Percentiles rank a stretch among this genome's conserved stretches.
phyloP scores from a whole-genome alignment of 805 yeast species.

The Kodamaea leandrae region DNA sequence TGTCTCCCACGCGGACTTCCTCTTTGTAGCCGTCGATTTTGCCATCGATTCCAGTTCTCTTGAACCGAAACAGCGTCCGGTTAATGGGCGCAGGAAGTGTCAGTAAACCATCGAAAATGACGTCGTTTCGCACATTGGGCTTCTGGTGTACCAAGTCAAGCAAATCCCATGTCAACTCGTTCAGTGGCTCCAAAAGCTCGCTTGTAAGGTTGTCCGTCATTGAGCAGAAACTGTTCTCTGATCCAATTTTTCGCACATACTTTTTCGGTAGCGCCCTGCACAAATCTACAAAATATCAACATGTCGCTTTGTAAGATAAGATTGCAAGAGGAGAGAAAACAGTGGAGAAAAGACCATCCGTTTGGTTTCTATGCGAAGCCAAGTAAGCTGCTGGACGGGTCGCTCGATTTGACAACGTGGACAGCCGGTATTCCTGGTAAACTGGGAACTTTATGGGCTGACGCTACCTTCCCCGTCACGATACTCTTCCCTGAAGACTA shows the following conservation, averaged over 20 bases:
- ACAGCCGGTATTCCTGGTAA: conserved; percentile 96
- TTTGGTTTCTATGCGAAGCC: conserved; percentile 97
- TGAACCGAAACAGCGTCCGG: conserved; percentile 65
- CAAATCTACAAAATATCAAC: neutral
- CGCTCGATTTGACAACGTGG: conserved; percentile 84
- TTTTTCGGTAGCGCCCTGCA: neutral
- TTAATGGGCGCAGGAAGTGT: conserved; percentile 58
- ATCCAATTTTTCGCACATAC: neutral
- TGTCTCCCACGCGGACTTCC: conserved; percentile 38
- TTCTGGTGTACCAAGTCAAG: conserved; percentile 63
- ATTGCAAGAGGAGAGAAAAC: conserved; percentile 92
- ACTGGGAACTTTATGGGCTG: conserved; percentile 80
- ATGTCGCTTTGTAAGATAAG: conserved; percentile 71
- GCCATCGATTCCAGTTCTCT: conserved; percentile 76
- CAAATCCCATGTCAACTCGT: conserved; percentile 64
- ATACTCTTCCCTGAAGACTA: conserved; percentile 85
- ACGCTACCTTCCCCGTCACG: conserved; percentile 83
- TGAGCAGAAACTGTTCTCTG: neutral
- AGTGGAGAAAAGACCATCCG: conserved; percentile 98
- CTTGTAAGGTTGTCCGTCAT: conserved; percentile 1
- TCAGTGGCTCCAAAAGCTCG: conserved; percentile 58
- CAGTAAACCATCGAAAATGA: conserved; percentile 49
- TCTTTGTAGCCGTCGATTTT: conserved; percentile 61
- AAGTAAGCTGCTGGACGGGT: conserved; percentile 71
- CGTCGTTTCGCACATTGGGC: conserved; percentile 40